Percentiles rank a stretch among this genome's conserved stretches.
Conservation (phyloP, 257 asterid genomes). For the Petunia axillaris region DNA sequence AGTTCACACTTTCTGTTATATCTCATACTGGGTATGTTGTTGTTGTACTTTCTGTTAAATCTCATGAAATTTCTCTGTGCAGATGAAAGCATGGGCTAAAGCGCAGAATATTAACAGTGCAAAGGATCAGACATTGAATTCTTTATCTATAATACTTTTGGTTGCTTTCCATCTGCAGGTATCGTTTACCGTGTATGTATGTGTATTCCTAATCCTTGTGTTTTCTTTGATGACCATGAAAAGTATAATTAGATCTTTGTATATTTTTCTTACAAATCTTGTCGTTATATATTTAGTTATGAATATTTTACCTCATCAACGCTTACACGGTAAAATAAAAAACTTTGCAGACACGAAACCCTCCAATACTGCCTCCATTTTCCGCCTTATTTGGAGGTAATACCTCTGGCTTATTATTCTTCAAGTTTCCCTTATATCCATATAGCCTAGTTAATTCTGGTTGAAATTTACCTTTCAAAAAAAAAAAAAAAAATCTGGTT, state of each 20-base stretch:
- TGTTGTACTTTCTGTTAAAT: not conserved
- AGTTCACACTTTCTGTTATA: conserved; percentile 1
- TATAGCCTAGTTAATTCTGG: not conserved
- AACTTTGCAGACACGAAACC: conserved; percentile 71
- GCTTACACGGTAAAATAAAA: not conserved
- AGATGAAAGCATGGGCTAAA: conserved; percentile 95
- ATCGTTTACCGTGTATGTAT: conserved; percentile 20
- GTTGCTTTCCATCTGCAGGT: conserved; percentile 97
- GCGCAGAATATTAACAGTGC: conserved; percentile 84
- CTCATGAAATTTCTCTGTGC: conserved; percentile 35
- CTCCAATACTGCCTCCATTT: conserved; percentile 91
- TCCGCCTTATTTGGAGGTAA: conserved; percentile 73
- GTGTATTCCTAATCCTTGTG: not conserved
- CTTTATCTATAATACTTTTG: conserved; percentile 79
- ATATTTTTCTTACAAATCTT: not conserved
- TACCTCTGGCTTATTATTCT: conserved; percentile 28
- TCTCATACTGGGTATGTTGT: no score
- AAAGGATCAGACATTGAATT: conserved; percentile 80
- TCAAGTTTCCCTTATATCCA: not conserved
- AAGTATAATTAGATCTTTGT: not conserved
- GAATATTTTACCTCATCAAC: conserved; percentile 18
- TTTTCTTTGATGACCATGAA: not conserved
- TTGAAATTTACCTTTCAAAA: not conserved
- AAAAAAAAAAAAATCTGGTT: not conserved
- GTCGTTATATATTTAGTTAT: not conserved